Evolutionary conservation across 495 filamentous ascomycete genomes (phyloP), one percentile per base, ranked within the genome.

Genomic region (Hypomontagnella submonticulosa): DNA sequence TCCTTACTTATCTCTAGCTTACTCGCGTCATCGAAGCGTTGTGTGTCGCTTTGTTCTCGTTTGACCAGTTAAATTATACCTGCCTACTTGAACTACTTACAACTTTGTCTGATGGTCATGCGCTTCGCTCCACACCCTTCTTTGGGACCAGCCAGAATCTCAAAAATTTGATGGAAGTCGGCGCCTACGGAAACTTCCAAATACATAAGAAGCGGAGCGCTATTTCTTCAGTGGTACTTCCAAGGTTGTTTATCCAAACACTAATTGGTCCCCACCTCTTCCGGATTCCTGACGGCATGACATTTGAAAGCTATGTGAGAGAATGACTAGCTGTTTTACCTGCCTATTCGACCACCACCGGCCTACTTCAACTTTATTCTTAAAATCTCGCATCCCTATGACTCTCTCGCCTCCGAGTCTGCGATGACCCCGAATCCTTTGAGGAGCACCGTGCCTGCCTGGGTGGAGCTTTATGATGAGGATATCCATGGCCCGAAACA

Each of bases 381-480:
- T 67, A 67, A 36, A 46, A 49, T 16, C 27, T 51, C 54, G 33
- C 48, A 46, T 67, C 54, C 57, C 57, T 64, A 67, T 68, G 71
- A 62, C 11, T 43, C 52, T 55, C 41, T 62, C 56, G 44, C 33
- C 13, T 20, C 60, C 33, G 37, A 34, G 23, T 38, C 51, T 47
- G 66, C 55, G 54, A 74, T 74, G 71, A 63, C 66, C 69, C 66
- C 59, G 44, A 74, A 74, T 57, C 66, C 71, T 19, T 54, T 74
- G 57, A 61, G 71, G 70, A 61, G 20, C 36, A 72, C 66, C 19
- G 59, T 74, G 23, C 71, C 71, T 56, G 71, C 71, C 37, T 74
- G 71, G 71, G 71, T 74, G 34, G 71, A 74, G 53, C 56, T 74
- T 5, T 72, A 74, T 30, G 69, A 72, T 23, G 62, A 74, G 40